These are phyloP conservation scores for Pythium rishiriense DNA, from an alignment of 352 stramenopile genomes.

Conservation along the genomic window DNA sequence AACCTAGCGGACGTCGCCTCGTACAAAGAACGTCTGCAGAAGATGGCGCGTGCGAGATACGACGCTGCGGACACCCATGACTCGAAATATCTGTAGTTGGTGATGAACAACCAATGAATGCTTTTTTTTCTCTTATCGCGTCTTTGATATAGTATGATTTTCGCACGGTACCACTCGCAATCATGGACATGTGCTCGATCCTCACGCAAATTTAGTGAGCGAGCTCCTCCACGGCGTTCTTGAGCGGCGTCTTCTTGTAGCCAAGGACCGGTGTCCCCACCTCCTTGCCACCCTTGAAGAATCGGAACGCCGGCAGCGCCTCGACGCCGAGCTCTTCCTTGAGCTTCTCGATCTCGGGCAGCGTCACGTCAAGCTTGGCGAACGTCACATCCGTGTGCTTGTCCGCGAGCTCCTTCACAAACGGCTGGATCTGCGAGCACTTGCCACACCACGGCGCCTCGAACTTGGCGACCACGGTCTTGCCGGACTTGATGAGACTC, in stretches of 20 bases:
- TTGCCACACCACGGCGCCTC: constrained; percentile 89
- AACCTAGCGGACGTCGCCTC: constrained; percentile 50
- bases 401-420: constrained; percentile 65
- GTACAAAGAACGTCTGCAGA: constrained; percentile 66
- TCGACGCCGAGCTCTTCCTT: constrained; percentile 76
- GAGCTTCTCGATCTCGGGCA: constrained; percentile 67
- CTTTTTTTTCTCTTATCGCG: not conserved
- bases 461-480: constrained; percentile 79
- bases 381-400: constrained; percentile 75
- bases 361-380: constrained; percentile 74
- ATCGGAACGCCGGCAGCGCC: constrained; percentile 82
- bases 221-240: constrained; percentile 67
- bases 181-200: not conserved
- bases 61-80: constrained; percentile 32
- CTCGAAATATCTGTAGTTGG: constrained; percentile 14
- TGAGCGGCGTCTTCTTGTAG: constrained; percentile 86
- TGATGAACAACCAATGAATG: not conserved
- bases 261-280: constrained; percentile 65
- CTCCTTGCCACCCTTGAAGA: constrained; percentile 85
- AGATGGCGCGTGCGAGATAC: constrained; percentile 62
- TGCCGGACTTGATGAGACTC: constrained; percentile 58
- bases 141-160: not conserved
- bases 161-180: not conserved
- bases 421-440: constrained; percentile 80
- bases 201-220: constrained; percentile 20